phyloP scores from a whole-genome alignment of 306 rosid species.

The Medicago lupulina region DNA sequence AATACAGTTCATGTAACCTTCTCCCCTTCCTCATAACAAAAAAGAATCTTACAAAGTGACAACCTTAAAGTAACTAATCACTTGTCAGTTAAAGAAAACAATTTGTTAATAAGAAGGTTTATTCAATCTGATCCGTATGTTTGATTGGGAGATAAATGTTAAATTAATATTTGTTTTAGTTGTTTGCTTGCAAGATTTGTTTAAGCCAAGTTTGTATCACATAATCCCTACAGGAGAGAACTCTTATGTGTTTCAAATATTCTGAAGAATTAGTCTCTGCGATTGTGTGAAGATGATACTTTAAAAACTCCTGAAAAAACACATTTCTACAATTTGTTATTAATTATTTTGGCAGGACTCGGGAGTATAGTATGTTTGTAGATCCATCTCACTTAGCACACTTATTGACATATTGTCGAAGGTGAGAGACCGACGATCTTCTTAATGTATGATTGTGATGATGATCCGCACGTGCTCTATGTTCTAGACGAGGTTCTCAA shows the following conservation, averaged over 20 bases:
- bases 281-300: background rate
- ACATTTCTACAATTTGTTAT: background rate
- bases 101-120: slow-evolving; percentile 30
- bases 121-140: slow-evolving; percentile 23
- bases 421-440: no score
- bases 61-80: slow-evolving; percentile 31
- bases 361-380: no score
- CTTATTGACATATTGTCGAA: no score
- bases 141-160: background rate
- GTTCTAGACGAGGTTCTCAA: no score
- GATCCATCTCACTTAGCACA: background rate
- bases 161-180: background rate
- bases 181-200: background rate
- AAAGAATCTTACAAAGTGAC: slow-evolving; percentile 18
- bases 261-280: background rate
- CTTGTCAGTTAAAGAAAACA: background rate
- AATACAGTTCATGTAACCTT: background rate
- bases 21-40: background rate
- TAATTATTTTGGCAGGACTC: no score
- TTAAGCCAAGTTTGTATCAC: background rate
- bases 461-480: no score
- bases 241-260: background rate
- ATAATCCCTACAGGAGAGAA: background rate
- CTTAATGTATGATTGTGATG: no score
- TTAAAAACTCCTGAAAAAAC: background rate